Base-by-base conservation (phyloP, 2,329 filamentous ascomycete genomes). In the Colletotrichum camelliae region DNA sequence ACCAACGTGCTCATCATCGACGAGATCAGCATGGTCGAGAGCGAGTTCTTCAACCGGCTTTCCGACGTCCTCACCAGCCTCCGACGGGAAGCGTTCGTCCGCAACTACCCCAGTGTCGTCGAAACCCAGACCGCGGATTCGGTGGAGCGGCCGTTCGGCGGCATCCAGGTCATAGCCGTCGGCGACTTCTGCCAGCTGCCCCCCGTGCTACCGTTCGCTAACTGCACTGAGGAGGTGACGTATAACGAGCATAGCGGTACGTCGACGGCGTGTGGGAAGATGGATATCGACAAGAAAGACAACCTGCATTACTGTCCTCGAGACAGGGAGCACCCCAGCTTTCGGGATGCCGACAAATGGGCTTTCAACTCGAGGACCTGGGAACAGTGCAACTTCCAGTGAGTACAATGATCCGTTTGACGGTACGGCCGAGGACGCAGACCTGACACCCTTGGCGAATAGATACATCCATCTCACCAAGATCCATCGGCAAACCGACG, bases 1-100 rank as follows among this genome's bases (percentile, higher is more conserved):
- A 91, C 88, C 0, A 85, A 93, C 66, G 88, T 92, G 1, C 84
- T 94, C 2, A 87, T 94, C 29, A 90, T 94, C 18, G 92, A 94
- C 78, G 92, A 94, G 81, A 90, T 94, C 73, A 91, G 89, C 77
- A 94, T 94, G 92, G 86, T 93, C 0, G 90, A 92, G 66, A 90
- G 88, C 88, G 91, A 93, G 77, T 92, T 93, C 72, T 91, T 87
- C 77, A 90, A 92, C 78, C 71, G 71, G 10, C 81, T 93, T 1
- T 89, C 91, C 0, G 91, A 91, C 0, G 90, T 93, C 3, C 43
- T 74, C 1, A 3, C 24, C 4, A 2, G 1, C 21, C n/a, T 24
- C 2, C 31, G 65, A 69, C 7, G 31, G 3, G 35, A 43, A 2
- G 7, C 4, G 8, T 16, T 31, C 5, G 7, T 15, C 16, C 57